Evolutionary conservation across 2,329 filamentous ascomycete species (phyloP), one percentile per base, ranked within the genome.

Genomic region (Cordyceps fumosorosea): DNA sequence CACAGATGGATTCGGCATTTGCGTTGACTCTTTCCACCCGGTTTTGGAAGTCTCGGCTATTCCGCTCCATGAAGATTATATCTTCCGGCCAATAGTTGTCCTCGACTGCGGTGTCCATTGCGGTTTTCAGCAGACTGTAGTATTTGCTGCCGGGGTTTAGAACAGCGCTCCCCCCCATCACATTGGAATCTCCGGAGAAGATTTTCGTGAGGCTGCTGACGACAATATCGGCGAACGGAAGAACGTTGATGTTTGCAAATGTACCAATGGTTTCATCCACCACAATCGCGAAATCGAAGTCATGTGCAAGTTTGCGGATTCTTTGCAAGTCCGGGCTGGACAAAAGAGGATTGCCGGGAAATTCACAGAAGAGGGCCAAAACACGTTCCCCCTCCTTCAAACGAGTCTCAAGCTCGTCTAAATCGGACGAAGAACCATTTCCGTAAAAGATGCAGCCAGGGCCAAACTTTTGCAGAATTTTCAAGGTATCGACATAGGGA

Each of bases 241-340:
- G 82, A 4, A 99, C 91, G 72, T 98, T 91, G 69, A 97, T 88
- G 72, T 99, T 99, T 71, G 96, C 87, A 72, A 97, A 96, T 62
- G 95, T 99, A 68, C 93, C 93, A 64, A 99, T 91, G 0, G 95
- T 98, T 75, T 99, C 95, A 74, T 99, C 95, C 2, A 99, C 84
- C 2, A 98, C 90, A 14, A 98, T 87, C 24, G 87, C 89, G 72
- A 99, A 98, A 70, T 90, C 89, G 74, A 92, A 96, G 65, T 84
- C 81, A 71, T 96, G 87, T 1, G 93, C 93, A 29, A 99, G 78
- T 18, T 75, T 73, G 44, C 90, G 87, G 64, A 99, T 93, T n/a
- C 93, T 87, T 64, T 79, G 77, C 22, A 99, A 83, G 74, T 99
- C 88, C 0, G 93, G 93, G 26, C 91, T 91, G 59, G 86, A 88